These are phyloP conservation scores for Melampsora larici-populina DNA, from an alignment of 1,284 basidiomycete species.

Conservation along the genomic window DNA sequence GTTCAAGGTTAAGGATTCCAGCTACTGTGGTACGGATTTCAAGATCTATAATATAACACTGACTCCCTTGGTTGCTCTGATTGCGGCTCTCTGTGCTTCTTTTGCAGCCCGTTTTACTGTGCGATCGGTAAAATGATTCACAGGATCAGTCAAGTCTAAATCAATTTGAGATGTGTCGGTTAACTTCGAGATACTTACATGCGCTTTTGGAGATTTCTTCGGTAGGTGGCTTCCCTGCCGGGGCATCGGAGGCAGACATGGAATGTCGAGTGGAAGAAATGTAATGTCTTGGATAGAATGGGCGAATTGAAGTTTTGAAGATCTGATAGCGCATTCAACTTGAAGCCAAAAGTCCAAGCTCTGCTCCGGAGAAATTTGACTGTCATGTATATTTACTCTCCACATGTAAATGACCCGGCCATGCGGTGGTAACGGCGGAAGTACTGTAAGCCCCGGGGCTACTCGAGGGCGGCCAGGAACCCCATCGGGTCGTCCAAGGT, in stretches of 20 bases:
- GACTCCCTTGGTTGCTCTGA: conserved; percentile 26
- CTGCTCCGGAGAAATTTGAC: too few relatives aligned
- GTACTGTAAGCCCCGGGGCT: too few relatives aligned
- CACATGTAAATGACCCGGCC: too few relatives aligned
- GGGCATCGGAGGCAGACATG: neutral
- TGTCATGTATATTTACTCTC: too few relatives aligned
- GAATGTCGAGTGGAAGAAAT: neutral
- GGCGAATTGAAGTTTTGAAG: neutral
- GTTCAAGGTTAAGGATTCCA: neutral
- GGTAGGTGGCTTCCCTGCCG: neutral
- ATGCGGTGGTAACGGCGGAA: too few relatives aligned
- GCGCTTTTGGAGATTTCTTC: conserved; percentile 39
- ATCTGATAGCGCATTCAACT: too few relatives aligned
- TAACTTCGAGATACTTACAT: neutral
- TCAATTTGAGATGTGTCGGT: neutral
- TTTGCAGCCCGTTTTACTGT: conserved; percentile 35
- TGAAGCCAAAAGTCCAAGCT: too few relatives aligned
- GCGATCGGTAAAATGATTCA: neutral
- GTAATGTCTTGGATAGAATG: neutral
- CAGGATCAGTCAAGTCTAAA: neutral
- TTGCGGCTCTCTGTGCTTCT: conserved; percentile 30
- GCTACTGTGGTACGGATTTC: neutral
- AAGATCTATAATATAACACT: neutral
- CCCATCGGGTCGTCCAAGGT: too few relatives aligned
- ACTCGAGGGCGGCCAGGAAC: too few relatives aligned